phyloP scores from a whole-genome alignment of 805 yeast species.

The Lachancea thermotolerans region DNA sequence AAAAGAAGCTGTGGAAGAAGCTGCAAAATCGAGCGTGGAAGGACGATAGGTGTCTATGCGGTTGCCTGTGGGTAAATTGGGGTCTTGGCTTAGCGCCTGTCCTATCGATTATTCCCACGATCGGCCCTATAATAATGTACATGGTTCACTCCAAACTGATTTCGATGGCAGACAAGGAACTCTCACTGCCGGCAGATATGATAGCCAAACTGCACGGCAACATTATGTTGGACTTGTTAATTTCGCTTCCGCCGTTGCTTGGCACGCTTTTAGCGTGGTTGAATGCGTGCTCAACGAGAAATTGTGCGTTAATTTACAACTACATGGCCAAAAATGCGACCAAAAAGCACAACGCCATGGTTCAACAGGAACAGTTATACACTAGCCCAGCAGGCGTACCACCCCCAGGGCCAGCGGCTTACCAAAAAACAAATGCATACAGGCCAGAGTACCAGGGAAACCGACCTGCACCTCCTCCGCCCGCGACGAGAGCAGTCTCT shows the following conservation, averaged over 20 bases:
- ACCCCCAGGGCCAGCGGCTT: not conserved
- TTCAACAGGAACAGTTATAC: not conserved
- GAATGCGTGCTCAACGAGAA: constrained; percentile 80
- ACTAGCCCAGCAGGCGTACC: not conserved
- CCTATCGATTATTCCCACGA: constrained; percentile 61
- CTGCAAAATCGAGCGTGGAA: constrained; percentile 79
- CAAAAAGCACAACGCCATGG: constrained; percentile 8
- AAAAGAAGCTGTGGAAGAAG: constrained; percentile 61
- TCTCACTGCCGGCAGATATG: constrained; percentile 50
- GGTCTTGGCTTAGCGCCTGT: constrained; percentile 78
- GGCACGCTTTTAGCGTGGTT: constrained; percentile 78
- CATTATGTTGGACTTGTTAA: constrained; percentile 63
- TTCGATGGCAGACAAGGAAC: constrained; percentile 46
- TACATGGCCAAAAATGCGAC: constrained; percentile 21
- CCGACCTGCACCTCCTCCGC: not conserved
- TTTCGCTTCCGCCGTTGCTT: constrained; percentile 72
- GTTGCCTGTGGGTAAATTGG: constrained; percentile 55
- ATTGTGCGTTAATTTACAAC: constrained; percentile 72
- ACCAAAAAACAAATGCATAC: not conserved
- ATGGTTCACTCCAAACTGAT: constrained; percentile 66
- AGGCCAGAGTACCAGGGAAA: not conserved
- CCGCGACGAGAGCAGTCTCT: not conserved
- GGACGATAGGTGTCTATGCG: constrained; percentile 78
- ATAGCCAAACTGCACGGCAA: constrained; percentile 70
- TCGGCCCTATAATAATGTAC: constrained; percentile 85